Evolutionary conservation across 2,329 filamentous ascomycete species (phyloP).

Genomic region (Epichloe sylvatica): DNA sequence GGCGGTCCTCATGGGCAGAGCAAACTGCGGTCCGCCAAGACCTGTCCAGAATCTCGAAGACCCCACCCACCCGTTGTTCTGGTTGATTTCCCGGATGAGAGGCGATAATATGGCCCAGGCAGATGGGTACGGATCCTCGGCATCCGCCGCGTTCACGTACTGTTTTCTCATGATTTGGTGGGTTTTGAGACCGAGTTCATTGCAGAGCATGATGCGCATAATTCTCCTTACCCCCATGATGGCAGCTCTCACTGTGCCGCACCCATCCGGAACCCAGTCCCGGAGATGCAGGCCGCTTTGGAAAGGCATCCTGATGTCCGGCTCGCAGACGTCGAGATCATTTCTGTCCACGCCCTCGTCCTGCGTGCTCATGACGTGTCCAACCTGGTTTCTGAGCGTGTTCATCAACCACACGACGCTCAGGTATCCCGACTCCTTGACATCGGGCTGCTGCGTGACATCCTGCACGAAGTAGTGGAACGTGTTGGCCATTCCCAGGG

Average conservation of each 20-base stretch:
- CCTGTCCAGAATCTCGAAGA: constrained; percentile 5
- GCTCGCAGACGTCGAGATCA: not conserved
- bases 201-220: constrained; percentile 7
- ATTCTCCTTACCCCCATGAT: constrained; percentile 6
- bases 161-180: constrained; percentile 4
- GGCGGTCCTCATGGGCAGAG: constrained; percentile 8
- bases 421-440: constrained; percentile 7
- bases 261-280: constrained; percentile 7
- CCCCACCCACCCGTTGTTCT: not conserved
- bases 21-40: constrained; percentile 7
- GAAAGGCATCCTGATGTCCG: not conserved
- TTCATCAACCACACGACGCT: constrained; percentile 9
- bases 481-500: constrained; percentile 7
- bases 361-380: constrained; percentile 1
- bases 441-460: constrained; percentile 1
- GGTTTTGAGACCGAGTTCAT: constrained; percentile 8
- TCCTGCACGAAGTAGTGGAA: constrained; percentile 10
- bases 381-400: constrained; percentile 9
- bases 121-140: not conserved
- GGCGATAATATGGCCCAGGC: constrained; percentile 1
- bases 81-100: not conserved
- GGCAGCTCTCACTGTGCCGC: not conserved
- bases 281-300: constrained; percentile 2
- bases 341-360: not conserved
- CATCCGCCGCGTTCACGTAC: not conserved